These are phyloP conservation scores for Cruciata laevipes DNA, from an alignment of 257 asterid species.

Conservation along the genomic window DNA sequence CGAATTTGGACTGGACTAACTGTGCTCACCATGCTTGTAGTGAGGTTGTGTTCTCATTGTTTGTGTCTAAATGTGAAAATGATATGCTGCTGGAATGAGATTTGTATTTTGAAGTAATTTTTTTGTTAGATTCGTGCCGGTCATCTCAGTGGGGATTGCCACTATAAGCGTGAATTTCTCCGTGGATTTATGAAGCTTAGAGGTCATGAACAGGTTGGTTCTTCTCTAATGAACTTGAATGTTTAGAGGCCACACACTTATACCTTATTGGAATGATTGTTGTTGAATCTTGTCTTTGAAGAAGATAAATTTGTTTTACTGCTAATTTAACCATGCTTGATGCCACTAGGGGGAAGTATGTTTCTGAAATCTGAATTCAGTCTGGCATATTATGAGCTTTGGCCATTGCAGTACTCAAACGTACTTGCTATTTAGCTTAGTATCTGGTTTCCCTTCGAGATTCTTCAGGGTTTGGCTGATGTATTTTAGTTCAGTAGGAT, in stretches of 20 bases:
- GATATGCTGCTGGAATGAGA: neutral
- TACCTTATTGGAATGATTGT: neutral
- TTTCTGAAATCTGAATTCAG: too few species aligned
- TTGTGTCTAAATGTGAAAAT: neutral
- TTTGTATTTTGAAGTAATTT: neutral
- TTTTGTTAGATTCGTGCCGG: constrained; percentile 65
- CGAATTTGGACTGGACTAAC: constrained; percentile 69
- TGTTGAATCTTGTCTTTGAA: neutral
- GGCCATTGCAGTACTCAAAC: too few species aligned
- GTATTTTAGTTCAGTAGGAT: too few species aligned
- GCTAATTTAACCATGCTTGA: too few species aligned
- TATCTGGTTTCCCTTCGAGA: neutral
- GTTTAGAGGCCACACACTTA: too few species aligned
- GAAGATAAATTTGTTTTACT: too few species aligned
- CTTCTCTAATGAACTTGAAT: neutral
- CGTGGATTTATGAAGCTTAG: constrained; percentile 61
- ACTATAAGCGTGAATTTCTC: constrained; percentile 73
- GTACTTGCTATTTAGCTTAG: neutral
- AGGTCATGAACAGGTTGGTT: constrained; percentile 76
- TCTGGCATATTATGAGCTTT: too few species aligned
- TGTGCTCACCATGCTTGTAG: constrained; percentile 94
- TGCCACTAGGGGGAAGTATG: too few species aligned
- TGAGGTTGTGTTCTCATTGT: constrained; percentile 40
- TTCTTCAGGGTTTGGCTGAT: too few species aligned
- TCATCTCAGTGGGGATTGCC: constrained; percentile 96